Evolutionary conservation across 345 rosid genomes (phyloP).

Genomic region (Camelina neglecta): DNA sequence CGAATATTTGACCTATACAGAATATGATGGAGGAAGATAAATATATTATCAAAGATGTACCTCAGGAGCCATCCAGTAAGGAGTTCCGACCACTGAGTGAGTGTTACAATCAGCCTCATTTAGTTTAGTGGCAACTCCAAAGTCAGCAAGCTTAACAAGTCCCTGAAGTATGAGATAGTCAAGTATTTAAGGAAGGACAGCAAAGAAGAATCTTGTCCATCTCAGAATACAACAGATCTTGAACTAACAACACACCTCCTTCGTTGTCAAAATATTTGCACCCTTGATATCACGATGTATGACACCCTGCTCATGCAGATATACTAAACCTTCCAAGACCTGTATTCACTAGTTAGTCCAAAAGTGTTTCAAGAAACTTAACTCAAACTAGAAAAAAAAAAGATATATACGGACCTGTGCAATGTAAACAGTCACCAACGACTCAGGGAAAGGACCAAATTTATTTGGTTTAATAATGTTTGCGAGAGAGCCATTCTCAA

Average conservation of each 20-base stretch:
- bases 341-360: conserved; percentile 45
- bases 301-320: conserved; percentile 98
- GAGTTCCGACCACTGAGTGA: conserved; percentile 99
- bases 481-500: conserved; percentile 99
- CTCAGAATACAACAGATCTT: conserved; percentile 20
- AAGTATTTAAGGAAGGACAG: conserved; percentile 22
- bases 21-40: conserved; percentile 2
- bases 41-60: conserved; percentile 47
- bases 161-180: conserved; percentile 59
- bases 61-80: conserved; percentile 99
- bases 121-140: conserved; percentile 99
- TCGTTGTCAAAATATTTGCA: conserved; percentile 95
- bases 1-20: not conserved
- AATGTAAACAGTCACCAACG: conserved; percentile 94
- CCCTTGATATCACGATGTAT: conserved; percentile 99
- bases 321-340: conserved; percentile 98
- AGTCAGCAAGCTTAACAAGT: conserved; percentile 99
- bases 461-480: conserved; percentile 98
- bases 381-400: conserved; percentile 34
- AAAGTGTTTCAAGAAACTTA: conserved; percentile 6
- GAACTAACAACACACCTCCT: conserved; percentile 62
- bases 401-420: conserved; percentile 75
- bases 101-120: conserved; percentile 98
- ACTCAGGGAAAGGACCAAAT: conserved; percentile 98
- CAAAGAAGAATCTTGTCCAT: conserved; percentile 26